These are phyloP conservation scores for Saprolegnia diclina DNA, from an alignment of 352 stramenopile species.

Conservation along the genomic window DNA sequence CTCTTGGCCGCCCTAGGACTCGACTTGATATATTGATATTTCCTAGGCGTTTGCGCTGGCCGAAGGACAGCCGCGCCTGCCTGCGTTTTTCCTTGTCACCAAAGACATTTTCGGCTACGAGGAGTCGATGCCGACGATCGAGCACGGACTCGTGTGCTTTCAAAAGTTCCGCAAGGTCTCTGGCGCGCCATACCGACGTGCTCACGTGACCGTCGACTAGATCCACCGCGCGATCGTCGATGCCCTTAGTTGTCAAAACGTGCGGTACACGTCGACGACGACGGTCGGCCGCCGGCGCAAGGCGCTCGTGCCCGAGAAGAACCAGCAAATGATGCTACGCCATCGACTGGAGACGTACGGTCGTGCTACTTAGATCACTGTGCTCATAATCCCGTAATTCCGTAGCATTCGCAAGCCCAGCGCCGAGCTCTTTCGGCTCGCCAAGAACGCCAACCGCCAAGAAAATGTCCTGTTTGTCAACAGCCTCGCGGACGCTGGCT, in stretches of 20 bases:
- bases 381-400: no score
- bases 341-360: conserved; percentile 83
- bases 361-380: not conserved
- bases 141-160: conserved; percentile 81
- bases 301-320: conserved; percentile 7
- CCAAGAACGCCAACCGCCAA: conserved; percentile 81
- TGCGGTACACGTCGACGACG: conserved; percentile 55
- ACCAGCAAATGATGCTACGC: conserved; percentile 55
- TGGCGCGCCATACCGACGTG: not conserved
- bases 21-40: not conserved
- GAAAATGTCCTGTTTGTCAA: conserved; percentile 87
- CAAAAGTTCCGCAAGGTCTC: conserved; percentile 68
- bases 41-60: conserved; percentile 52
- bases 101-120: conserved; percentile 86
- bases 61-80: conserved; percentile 67
- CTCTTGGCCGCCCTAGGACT: not conserved
- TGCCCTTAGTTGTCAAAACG: conserved; percentile 66
- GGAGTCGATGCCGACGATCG: conserved; percentile 77
- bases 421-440: conserved; percentile 75
- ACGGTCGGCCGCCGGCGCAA: conserved; percentile 7
- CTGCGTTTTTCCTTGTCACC: conserved; percentile 81
- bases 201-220: not conserved
- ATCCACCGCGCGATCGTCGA: conserved; percentile 77
- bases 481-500: conserved; percentile 80
- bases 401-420: conserved; percentile 79